phyloP scores from a whole-genome alignment of 2,329 filamentous ascomycete genomes.

The Curvularia sp. region DNA sequence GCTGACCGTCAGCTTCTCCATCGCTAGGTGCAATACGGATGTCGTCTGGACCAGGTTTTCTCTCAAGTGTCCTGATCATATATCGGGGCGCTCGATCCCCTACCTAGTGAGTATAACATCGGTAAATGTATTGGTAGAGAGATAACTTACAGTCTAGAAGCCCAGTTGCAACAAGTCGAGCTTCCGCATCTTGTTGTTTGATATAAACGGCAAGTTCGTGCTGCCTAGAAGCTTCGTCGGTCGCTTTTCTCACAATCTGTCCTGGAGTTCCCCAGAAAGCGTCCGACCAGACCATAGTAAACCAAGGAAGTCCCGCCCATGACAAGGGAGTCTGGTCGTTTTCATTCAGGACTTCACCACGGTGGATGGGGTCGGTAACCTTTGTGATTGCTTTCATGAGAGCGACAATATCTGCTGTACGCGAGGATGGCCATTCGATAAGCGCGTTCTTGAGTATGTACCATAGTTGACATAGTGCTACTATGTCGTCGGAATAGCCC shows the following conservation, averaged over 20 bases:
- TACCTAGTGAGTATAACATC: background rate
- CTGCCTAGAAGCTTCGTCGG: background rate
- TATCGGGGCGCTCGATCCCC: background rate
- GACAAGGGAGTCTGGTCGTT: background rate
- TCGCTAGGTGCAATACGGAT: background rate
- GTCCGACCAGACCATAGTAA: background rate
- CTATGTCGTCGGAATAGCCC: background rate
- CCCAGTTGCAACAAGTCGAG: background rate
- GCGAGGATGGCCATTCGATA: background rate
- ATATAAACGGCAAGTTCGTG: background rate
- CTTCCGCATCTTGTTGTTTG: background rate
- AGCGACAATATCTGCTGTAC: background rate
- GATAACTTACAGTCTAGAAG: background rate
- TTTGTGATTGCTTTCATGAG: background rate
- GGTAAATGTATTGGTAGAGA: background rate
- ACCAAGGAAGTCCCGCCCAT: background rate
- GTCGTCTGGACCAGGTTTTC: background rate
- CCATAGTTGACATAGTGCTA: background rate
- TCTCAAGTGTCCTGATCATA: background rate
- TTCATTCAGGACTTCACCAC: background rate
- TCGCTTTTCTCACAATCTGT: background rate
- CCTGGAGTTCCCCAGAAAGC: background rate
- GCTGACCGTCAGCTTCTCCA: background rate
- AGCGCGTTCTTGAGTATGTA: background rate
- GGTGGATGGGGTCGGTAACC: background rate